phyloP scores from a whole-genome alignment of 805 yeast species.

The Ogataea philodendri region DNA sequence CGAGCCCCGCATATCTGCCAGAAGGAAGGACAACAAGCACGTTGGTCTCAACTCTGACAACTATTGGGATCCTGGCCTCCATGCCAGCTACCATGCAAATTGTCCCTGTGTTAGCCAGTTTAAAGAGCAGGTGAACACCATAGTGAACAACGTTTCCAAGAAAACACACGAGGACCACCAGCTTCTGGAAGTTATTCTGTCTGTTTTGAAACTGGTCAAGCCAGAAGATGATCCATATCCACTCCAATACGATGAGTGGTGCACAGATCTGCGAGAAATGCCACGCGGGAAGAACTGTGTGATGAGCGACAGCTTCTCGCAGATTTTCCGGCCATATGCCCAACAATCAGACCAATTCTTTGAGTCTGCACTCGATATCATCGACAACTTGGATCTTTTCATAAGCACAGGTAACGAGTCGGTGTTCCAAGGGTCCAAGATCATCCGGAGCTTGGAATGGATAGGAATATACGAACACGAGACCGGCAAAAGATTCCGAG shows the following conservation, averaged over 20 bases:
- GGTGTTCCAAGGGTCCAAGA: conserved; percentile 36
- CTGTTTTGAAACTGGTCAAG: too few relatives aligned
- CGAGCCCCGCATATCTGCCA: conserved; percentile 32
- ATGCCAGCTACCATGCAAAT: conserved; percentile 35
- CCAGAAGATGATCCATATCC: conserved; percentile 14
- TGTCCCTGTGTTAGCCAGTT: conserved; percentile 33
- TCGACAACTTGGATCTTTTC: conserved; percentile 28
- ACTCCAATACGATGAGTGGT: conserved; percentile 54
- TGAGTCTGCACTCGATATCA: conserved; percentile 29
- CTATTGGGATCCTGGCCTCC: conserved; percentile 19
- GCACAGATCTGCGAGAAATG: conserved; percentile 71
- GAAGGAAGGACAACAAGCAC: conserved; percentile 26
- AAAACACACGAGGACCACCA: conserved; percentile 37
- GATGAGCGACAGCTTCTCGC: conserved; percentile 29
- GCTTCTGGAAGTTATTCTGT: conserved; percentile 16
- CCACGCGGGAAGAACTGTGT: conserved; percentile 57
- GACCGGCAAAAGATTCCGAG: too few relatives aligned
- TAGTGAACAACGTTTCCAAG: too few relatives aligned
- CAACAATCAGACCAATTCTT: conserved; percentile 24
- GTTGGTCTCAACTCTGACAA: conserved; percentile 24
- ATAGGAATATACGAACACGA: conserved; percentile 39
- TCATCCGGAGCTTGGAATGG: conserved; percentile 51
- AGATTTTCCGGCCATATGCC: conserved; percentile 24
- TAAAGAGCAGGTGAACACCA: too few relatives aligned
- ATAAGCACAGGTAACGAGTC: conserved; percentile 27